Percentiles rank a stretch among this genome's conserved stretches.
Conservation (phyloP, 2,329 filamentous ascomycete species). For the Cytospora paraplurivora region DNA sequence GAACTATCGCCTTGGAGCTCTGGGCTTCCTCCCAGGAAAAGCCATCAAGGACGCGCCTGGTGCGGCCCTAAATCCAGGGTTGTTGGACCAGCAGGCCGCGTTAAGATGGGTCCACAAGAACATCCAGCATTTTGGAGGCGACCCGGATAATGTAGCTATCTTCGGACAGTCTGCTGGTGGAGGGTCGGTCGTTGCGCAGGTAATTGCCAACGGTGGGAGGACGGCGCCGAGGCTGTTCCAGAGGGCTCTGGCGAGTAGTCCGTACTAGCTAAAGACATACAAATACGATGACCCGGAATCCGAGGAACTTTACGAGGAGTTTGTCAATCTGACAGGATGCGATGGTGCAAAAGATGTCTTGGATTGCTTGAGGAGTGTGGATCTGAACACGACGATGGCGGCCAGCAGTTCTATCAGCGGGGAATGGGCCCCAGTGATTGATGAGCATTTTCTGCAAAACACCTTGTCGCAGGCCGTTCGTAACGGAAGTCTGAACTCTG, state of each 20-base stretch:
- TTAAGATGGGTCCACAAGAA: conserved; percentile 63
- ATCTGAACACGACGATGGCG: background rate
- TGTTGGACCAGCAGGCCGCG: conserved; percentile 61
- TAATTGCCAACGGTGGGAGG: background rate
- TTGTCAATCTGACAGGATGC: background rate
- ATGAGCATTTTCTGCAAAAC: background rate
- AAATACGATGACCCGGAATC: conserved; percentile 10
- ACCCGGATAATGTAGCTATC: conserved; percentile 58
- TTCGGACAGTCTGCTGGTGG: conserved; percentile 63
- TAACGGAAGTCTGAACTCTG: background rate
- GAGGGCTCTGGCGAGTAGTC: conserved; percentile 7
- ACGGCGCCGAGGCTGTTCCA: background rate
- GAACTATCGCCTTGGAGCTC: conserved; percentile 64
- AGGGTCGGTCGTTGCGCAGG: conserved; percentile 10
- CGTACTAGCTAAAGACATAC: conserved; percentile 3
- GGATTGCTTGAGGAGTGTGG: conserved; percentile 4
- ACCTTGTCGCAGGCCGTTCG: background rate
- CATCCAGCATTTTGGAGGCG: conserved; percentile 61
- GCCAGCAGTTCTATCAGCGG: conserved; percentile 2
- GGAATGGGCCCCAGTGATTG: conserved; percentile 5
- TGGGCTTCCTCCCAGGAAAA: conserved; percentile 64
- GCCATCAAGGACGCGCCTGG: conserved; percentile 53
- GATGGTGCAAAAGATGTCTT: background rate
- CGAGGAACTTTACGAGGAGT: background rate
- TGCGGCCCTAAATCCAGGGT: conserved; percentile 63